A percentile compares a stretch with the other conserved stretches of the same genome.
These are phyloP conservation scores for Gloeophyllum trabeum DNA, from an alignment of 768 basidiomycete genomes.

Conservation along the genomic window DNA sequence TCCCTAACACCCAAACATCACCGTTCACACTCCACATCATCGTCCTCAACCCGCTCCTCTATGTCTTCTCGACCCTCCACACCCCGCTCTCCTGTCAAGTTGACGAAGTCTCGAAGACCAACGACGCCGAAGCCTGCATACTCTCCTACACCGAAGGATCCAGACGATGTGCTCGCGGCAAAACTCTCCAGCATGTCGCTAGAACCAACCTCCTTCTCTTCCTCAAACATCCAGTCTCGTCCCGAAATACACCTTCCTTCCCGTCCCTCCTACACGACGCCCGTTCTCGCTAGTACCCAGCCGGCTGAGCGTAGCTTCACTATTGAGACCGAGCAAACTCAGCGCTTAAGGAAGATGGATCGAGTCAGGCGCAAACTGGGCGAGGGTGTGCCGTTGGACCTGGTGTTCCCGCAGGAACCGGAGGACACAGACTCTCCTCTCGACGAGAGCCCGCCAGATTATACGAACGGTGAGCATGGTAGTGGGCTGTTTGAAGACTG, in stretches of 20 bases:
- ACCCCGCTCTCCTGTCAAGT: neutral
- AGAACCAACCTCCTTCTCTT: neutral
- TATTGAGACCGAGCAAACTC: constrained; percentile 27
- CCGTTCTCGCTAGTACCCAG: neutral
- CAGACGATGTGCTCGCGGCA: neutral
- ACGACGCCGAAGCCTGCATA: neutral
- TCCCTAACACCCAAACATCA: neutral
- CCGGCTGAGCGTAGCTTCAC: constrained; percentile 27
- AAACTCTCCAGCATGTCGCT: neutral
- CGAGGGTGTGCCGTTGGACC: constrained; percentile 45
- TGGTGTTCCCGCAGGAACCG: constrained; percentile 65
- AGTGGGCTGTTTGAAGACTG: too few relatives aligned
- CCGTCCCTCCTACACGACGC: too few relatives aligned
- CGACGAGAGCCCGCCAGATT: too few relatives aligned
- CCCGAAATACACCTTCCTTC: too few relatives aligned
- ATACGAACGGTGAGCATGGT: too few relatives aligned
- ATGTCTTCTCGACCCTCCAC: neutral
- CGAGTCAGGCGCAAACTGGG: constrained; percentile 51
- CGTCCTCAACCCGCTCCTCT: neutral
- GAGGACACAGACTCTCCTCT: too few relatives aligned
- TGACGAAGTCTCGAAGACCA: too few relatives aligned
- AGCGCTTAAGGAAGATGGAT: constrained; percentile 51
- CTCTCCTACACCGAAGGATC: neutral
- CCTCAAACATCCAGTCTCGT: too few relatives aligned
- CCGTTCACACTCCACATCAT: neutral